Base-by-base conservation (phyloP, 768 basidiomycete species). In the Melanogaster broomeanus region DNA sequence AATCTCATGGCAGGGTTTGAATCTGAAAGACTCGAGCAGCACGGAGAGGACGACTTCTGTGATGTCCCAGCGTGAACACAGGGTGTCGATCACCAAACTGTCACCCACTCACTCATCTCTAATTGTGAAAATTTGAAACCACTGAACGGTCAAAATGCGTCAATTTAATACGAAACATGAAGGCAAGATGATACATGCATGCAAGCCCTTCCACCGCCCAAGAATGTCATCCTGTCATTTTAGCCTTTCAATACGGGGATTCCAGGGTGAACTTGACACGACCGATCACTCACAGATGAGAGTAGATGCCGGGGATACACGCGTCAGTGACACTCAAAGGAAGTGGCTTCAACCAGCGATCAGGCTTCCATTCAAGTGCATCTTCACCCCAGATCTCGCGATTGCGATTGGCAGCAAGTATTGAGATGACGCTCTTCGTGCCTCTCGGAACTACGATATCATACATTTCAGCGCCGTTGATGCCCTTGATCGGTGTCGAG, bases 191-290 rank as follows among this genome's bases (percentile, higher is more conserved):
- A 28, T 28, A 4, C 60, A 43, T 19, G 79, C 78, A 79, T 68
- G 64, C 79, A 79, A 1, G 77, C 72, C 52, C 78, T 64, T 42
- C 67, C 65, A 15, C 79, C 78, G 13, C 75, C 77, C 28, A 79
- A 59, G 62, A 79, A 81, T 4, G 78, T 74, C 71, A 79, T 68
- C 70, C 27, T 75, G 77, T n/a, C n/a, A n/a, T n/a, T n/a, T n/a
- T n/a, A n/a, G n/a, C n/a, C n/a, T n/a, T n/a, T n/a, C n/a, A n/a
- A n/a, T n/a, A n/a, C n/a, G n/a, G n/a, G n/a, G n/a, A n/a, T n/a
- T n/a, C n/a, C n/a, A n/a, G n/a, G n/a, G 28, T 22, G 13, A 10
- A 21, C 1, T 16, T 11, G 15, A 25, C 34, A 28, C 27, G 27
- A 28, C 10, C 27, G 27, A 6, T 28, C 11, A 34, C 73, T 60